phyloP scores from a whole-genome alignment of 257 asterid genomes.

The Agastache rugosa region DNA sequence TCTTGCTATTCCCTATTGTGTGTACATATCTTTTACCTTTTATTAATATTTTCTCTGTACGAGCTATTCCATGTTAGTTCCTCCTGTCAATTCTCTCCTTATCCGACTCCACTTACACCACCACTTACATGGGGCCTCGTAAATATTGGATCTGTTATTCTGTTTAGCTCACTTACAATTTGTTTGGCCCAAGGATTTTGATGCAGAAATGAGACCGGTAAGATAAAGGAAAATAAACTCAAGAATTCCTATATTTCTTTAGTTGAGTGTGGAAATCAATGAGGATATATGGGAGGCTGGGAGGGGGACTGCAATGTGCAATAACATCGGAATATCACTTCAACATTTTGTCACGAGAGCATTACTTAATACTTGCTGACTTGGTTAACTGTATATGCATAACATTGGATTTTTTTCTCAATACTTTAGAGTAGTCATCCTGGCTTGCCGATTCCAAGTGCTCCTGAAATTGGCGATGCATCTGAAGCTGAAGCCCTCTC shows the following conservation, averaged over 20 bases:
- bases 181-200: too few species aligned
- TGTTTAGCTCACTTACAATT: not conserved
- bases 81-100: not conserved
- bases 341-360: too few species aligned
- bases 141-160: not conserved
- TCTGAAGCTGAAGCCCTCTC: constrained; percentile 76
- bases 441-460: constrained; percentile 41
- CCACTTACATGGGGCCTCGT: not conserved
- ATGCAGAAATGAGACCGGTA: too few species aligned
- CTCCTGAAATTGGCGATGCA: constrained; percentile 50
- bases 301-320: too few species aligned
- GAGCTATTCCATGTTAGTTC: not conserved
- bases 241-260: too few species aligned
- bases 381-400: not conserved
- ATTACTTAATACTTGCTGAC: not conserved
- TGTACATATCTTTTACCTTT: constrained; percentile 1
- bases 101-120: not conserved
- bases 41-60: not conserved
- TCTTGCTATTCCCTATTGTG: constrained; percentile 25
- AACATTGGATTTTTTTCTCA: constrained; percentile 29
- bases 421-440: constrained; percentile 54
- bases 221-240: too few species aligned
- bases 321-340: too few species aligned
- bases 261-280: too few species aligned
- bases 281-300: too few species aligned